These are phyloP conservation scores for Silene conica DNA, from an alignment of 148 eudicot genomes.

Conservation along the genomic window DNA sequence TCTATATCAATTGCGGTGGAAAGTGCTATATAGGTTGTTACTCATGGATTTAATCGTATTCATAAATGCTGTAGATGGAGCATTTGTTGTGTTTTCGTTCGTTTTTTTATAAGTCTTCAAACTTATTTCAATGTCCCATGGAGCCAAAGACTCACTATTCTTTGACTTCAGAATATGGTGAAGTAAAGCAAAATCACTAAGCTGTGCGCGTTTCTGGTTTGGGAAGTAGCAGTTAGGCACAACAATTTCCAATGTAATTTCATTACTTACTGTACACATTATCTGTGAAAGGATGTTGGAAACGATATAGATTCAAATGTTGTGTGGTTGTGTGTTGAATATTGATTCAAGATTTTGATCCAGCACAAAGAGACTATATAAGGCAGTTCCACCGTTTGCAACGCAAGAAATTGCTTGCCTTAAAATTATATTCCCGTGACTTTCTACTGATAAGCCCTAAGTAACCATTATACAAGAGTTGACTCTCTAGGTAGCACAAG, in stretches of 20 bases:
- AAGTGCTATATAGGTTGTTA: not conserved
- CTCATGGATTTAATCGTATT: not conserved
- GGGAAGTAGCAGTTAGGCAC: not conserved
- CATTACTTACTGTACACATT: not conserved
- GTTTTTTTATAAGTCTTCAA: not conserved
- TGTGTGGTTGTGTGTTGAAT: conserved; percentile 6
- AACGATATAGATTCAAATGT: not conserved
- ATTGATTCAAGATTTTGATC: not conserved
- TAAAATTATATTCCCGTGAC: not conserved
- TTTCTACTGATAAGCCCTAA: not conserved
- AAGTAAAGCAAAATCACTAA: not conserved
- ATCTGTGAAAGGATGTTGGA: not conserved
- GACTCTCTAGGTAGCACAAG: too few relatives aligned
- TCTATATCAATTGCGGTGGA: not conserved
- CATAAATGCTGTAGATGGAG: not conserved
- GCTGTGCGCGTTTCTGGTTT: not conserved
- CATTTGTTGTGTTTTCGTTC: not conserved
- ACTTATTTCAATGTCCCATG: not conserved
- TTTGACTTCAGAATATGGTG: not conserved
- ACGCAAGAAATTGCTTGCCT: not conserved
- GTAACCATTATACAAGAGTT: not conserved
- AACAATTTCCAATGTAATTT: too few relatives aligned
- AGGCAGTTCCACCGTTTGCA: not conserved
- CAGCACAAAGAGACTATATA: not conserved
- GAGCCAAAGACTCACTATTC: not conserved